Evolutionary conservation across 768 basidiomycete species (phyloP), one percentile per base, ranked within the genome.

Genomic region (Phaffia australis): DNA sequence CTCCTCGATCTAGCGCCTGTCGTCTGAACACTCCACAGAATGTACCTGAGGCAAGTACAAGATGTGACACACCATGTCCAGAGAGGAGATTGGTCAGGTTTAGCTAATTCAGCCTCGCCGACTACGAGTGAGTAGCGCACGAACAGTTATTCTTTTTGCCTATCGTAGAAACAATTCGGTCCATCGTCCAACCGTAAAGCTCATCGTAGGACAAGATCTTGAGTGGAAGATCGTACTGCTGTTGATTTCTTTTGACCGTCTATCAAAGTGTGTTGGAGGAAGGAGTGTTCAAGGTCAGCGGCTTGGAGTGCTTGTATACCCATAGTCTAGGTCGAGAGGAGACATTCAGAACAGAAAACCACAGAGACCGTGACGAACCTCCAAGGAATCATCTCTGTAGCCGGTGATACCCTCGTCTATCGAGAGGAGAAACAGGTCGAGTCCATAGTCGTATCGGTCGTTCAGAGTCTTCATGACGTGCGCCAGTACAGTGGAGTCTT

Each of bases 111-210:
- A 25, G 50, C 23, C 14, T 55, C 18, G 30, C 8, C 18, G 3
- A n/a, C 27, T 19, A 46, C 23, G n/a, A 18, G 23, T 16, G 21
- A n/a, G 48, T 9, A 21, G 23, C 3, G 32, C 54, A 71, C 78
- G 55, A 61, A 79, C 95, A 99, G 73, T 98, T 99, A 72, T 95
- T 97, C 81, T 95, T 95, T 79, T 84, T 85, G 42, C 95, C 95
- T 29, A 98, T 84, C 76, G 93, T 85, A n/a, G 85, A 81, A 56
- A 99, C 94, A 64, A 99, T 89, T 19, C 84, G 82, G 72, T 99
- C 95, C 94, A 99, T 99, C 1, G 94, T 98, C 94, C 95, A 98
- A 21, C 95, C 95, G 71, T 98, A 99, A 6, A 98, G 81, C 72
- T 97, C 93, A 69, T 90, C 85, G 70, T 99, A 99, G 1, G 89